Base-by-base conservation (phyloP, 305 asterid species). In the Fraxinus sp. region DNA sequence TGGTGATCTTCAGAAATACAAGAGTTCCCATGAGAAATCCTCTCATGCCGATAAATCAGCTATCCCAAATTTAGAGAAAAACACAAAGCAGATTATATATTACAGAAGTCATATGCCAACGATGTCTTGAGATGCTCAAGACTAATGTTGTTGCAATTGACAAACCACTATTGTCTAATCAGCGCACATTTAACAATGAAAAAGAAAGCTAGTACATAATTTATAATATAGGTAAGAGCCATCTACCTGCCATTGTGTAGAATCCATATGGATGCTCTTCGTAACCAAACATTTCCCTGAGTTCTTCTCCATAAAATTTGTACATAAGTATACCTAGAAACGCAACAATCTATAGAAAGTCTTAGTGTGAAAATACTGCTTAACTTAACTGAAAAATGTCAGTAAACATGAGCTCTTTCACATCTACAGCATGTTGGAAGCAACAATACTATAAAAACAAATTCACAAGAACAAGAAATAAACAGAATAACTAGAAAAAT, bases 261-360 rank as follows among this genome's bases (percentile, higher is more conserved):
- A 96, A 96, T 24, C 99, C 99, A 76, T 96, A 96, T 0, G 99
- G 99, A 88, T 96, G 99, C 89, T 94, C 98, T 85, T 90, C 97
- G 85, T 94, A 96, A 83, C 99, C 99, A 84, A 96, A 96, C 98
- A 96, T 96, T 89, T 94, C 98, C 89, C 98, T 89, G 28, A 96
- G 93, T 89, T 96, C 99, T 81, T 92, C 98, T 78, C 98, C 99
- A 68, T 96, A 96, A 86, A 92, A 93, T 86, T 93, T 96, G 90
- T 96, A 96, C 85, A 92, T 97, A 90, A 96, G 93, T 88, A 94
- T 90, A 55, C 98, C 99, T 88, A 96, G 91, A 88, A 89, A 91
- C 83, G 98, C 97, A 87, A 96, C 97, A 86, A 96, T 93, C 99
- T 96, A 91, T 79, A 84, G 85, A 78, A 88, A 85, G 87, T 82